These are phyloP conservation scores for Perkinsela sp. DNA, from an alignment of 208 protist genomes.

Conservation along the genomic window DNA sequence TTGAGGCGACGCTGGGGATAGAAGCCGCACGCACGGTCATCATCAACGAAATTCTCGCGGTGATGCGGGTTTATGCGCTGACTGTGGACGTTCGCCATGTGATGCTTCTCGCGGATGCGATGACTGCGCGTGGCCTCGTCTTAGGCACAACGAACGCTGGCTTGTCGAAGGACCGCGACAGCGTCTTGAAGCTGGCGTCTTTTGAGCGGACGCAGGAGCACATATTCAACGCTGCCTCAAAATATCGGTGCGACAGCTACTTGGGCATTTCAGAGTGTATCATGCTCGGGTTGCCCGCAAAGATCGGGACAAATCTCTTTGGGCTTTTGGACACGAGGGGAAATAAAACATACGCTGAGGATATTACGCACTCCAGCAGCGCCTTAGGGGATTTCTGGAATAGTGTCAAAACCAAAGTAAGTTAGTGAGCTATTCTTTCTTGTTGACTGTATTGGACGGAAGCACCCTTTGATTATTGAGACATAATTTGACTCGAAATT, in stretches of 20 bases:
- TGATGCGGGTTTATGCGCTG: constrained; percentile 83
- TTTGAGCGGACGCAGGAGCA: constrained; percentile 98
- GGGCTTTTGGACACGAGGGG: constrained; percentile 17
- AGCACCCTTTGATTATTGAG: no score
- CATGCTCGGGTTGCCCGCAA: constrained; percentile 87
- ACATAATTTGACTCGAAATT: no score
- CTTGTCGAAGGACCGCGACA: constrained; percentile 95
- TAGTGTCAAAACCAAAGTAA: not conserved
- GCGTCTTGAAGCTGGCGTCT: constrained; percentile 91
- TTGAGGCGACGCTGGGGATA: constrained; percentile 82
- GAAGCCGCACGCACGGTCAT: constrained; percentile 85
- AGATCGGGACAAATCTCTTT: constrained; percentile 82
- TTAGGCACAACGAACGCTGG: constrained; percentile 95
- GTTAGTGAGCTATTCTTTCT: no score
- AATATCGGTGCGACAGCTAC: constrained; percentile 36
- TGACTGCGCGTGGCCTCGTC: constrained; percentile 88
- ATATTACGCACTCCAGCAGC: not conserved
- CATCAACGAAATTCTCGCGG: constrained; percentile 81
- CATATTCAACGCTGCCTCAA: constrained; percentile 89
- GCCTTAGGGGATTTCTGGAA: not conserved
- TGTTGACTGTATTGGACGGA: no score
- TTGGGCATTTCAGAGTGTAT: constrained; percentile 86
- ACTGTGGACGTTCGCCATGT: constrained; percentile 89
- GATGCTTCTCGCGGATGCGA: constrained; percentile 92
- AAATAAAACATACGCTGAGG: not conserved